Evolutionary conservation across 208 protist genomes (phyloP).

Genomic region (Entamoeba dispar): DNA sequence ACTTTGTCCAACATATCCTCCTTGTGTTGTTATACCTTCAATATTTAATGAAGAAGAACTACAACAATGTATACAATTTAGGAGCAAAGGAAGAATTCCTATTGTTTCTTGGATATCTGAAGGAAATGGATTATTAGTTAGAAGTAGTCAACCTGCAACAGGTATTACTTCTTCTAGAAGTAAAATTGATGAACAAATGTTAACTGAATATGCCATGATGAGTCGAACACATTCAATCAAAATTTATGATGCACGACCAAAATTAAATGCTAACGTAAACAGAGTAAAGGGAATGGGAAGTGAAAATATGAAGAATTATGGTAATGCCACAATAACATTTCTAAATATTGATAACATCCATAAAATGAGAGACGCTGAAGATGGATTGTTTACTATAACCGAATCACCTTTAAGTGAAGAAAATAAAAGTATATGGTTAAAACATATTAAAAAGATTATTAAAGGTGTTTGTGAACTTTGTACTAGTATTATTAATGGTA

Average conservation of each 20-base stretch:
- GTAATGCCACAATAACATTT: neutral
- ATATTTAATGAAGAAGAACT: neutral
- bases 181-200: neutral
- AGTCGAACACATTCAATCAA: neutral
- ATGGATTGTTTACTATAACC: neutral
- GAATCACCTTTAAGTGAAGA: neutral
- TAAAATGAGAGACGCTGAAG: neutral
- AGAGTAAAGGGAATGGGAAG: neutral
- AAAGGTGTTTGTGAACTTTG: neutral
- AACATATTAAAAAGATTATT: neutral
- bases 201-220: neutral
- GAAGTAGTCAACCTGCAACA: neutral
- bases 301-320: slow-evolving; percentile 5
- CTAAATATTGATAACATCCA: slow-evolving; percentile 9
- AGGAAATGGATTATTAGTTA: neutral
- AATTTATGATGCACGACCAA: slow-evolving; percentile 3
- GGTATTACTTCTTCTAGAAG: neutral
- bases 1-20: slow-evolving; percentile 4
- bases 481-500: neutral
- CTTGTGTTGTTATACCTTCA: neutral
- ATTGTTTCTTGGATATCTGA: neutral
- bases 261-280: neutral
- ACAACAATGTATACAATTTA: neutral
- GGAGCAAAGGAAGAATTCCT: neutral
- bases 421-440: neutral